phyloP scores from a whole-genome alignment of 352 stramenopile genomes.

The Globisporangium splendens region DNA sequence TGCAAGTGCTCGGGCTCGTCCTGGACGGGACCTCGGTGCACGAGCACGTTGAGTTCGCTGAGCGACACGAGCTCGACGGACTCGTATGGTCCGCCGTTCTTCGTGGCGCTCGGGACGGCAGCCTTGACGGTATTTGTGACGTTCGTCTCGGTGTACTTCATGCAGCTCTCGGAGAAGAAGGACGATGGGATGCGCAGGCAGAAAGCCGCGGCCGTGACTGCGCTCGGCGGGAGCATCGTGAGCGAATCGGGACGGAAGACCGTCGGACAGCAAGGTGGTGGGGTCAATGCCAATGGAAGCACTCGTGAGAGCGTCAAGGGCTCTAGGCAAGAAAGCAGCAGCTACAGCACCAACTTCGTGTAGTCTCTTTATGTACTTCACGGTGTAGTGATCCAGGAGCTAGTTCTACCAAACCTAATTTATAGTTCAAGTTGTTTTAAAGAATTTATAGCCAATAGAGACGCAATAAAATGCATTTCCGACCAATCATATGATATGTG shows the following conservation, averaged over 20 bases:
- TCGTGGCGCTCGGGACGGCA: neutral
- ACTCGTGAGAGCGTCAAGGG: neutral
- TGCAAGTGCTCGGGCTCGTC: conserved; percentile 25
- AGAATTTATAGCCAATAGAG: too few relatives aligned
- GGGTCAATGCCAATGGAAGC: neutral
- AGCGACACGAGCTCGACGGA: neutral
- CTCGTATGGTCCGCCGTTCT: conserved; percentile 9
- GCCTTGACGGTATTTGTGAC: conserved; percentile 4
- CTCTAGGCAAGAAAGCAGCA: neutral
- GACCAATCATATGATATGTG: neutral
- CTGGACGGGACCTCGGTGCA: conserved; percentile 36
- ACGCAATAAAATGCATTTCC: too few relatives aligned
- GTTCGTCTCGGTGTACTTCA: neutral
- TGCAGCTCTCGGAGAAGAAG: neutral
- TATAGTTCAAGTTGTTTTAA: too few relatives aligned
- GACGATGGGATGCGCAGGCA: conserved; percentile 1
- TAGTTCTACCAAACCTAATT: too few relatives aligned
- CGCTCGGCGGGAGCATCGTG: neutral
- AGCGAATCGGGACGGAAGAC: neutral
- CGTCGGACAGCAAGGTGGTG: neutral
- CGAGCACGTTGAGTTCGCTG: conserved; percentile 7
- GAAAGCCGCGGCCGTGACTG: neutral
- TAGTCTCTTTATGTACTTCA: neutral
- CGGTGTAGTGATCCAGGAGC: too few relatives aligned
- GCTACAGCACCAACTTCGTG: conserved; percentile 11